Evolutionary conservation across 2,329 filamentous ascomycete genomes (phyloP).

Genomic region (Claviceps paspali): DNA sequence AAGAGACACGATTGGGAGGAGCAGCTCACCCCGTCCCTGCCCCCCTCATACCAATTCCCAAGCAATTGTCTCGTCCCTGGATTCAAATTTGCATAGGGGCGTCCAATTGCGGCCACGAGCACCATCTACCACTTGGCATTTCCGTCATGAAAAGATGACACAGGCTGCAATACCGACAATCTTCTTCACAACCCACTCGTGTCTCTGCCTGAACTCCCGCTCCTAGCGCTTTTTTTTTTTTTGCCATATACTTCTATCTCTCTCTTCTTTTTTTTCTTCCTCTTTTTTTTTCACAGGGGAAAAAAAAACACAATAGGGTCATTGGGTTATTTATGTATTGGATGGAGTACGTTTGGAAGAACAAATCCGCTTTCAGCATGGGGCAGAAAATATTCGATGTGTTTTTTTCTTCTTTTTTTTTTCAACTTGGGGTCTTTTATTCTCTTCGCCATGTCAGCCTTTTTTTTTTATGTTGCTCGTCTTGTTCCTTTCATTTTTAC

Average conservation of each 20-base stretch:
- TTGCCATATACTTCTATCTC: no score
- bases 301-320: conserved; percentile 11
- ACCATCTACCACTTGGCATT: neutral
- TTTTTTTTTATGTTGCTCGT: conserved; percentile 4
- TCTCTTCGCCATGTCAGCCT: conserved; percentile 10
- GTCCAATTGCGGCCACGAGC: neutral
- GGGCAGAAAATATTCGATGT: neutral
- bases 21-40: no score
- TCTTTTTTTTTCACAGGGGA: conserved; percentile 4
- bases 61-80: neutral
- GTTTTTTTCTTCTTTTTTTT: conserved; percentile 1
- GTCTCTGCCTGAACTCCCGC: neutral
- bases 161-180: neutral
- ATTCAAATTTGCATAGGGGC: neutral
- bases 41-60: no score
- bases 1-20: conserved; percentile 1
- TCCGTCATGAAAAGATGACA: neutral
- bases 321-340: conserved; percentile 20
- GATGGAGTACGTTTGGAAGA: conserved; percentile 26
- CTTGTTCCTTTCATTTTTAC: no score
- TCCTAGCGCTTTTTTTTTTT: neutral
- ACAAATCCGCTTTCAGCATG: conserved; percentile 8
- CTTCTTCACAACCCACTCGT: neutral
- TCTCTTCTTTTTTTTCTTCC: conserved; percentile 11
- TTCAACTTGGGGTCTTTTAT: conserved; percentile 3